Conservation (phyloP, 257 asterid genomes). For the Buddleja alternifolia region DNA sequence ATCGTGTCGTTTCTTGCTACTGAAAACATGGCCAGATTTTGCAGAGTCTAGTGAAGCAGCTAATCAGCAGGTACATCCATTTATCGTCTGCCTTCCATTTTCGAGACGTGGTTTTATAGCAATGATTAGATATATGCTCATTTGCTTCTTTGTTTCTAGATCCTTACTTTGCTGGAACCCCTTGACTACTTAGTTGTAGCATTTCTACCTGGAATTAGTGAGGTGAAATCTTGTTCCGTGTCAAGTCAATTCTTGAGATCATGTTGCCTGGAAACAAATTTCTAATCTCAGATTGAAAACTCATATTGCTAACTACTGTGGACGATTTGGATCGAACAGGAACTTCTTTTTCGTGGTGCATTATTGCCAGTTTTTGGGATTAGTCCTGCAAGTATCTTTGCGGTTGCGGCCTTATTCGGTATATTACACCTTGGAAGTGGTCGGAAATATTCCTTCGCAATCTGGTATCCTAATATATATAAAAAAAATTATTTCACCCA, state of each 20-base stretch:
- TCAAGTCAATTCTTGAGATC: neutral
- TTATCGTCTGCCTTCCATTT: neutral
- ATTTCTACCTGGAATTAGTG: constrained; percentile 82
- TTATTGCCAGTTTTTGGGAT: constrained; percentile 73
- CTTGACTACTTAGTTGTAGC: constrained; percentile 78
- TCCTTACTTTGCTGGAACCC: constrained; percentile 79
- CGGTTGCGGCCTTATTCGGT: constrained; percentile 79
- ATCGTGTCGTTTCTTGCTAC: constrained; percentile 67
- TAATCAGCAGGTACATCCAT: constrained; percentile 63
- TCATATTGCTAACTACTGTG: constrained; percentile 16
- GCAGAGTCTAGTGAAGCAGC: constrained; percentile 86
- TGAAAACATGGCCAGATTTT: constrained; percentile 83
- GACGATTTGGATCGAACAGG: constrained; percentile 46
- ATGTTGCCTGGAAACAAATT: neutral
- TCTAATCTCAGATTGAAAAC: too few species aligned
- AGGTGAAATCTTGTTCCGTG: constrained; percentile 47
- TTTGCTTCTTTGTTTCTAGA: constrained; percentile 45
- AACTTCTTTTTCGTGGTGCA: constrained; percentile 88
- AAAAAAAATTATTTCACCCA: neutral
- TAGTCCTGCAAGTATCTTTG: constrained; percentile 51
- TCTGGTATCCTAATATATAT: constrained; percentile 51
- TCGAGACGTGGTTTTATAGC: neutral
- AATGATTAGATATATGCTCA: neutral
- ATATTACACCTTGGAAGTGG: constrained; percentile 83
- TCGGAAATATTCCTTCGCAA: constrained; percentile 82